phyloP scores from a whole-genome alignment of 352 stramenopile species.

The Blastocystis sp. region DNA sequence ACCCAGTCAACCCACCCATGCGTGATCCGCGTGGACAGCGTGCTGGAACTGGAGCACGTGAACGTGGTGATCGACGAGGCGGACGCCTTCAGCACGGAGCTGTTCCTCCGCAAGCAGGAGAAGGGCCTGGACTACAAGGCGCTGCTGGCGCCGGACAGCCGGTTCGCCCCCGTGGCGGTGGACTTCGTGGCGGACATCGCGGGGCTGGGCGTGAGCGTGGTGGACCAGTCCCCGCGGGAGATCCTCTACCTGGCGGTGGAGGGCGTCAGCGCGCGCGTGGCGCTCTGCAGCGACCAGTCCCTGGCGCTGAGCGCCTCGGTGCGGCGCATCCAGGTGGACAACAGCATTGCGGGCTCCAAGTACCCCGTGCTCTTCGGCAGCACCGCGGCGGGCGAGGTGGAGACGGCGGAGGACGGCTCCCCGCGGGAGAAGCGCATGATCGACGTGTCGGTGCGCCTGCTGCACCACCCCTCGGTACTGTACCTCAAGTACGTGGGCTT shows the following conservation, averaged over 20 bases:
- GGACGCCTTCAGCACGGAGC: constrained; percentile 44
- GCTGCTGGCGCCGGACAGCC: constrained; percentile 26
- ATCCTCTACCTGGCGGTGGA: constrained; percentile 47
- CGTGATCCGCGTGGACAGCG: constrained; percentile 31
- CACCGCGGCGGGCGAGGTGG: constrained; percentile 18
- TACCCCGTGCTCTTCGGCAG: constrained; percentile 55
- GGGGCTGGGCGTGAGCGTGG: constrained; percentile 44
- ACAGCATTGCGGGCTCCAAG: constrained; percentile 3
- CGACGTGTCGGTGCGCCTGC: constrained; percentile 49
- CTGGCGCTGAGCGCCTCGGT: constrained; percentile 13
- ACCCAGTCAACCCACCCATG: no score
- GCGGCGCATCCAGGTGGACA: constrained; percentile 54
- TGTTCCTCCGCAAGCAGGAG: constrained; percentile 22
- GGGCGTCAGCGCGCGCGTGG: not conserved
- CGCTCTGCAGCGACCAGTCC: not conserved
- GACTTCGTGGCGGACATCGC: constrained; percentile 43
- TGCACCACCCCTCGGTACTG: constrained; percentile 40
- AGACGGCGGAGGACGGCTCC: constrained; percentile 2
- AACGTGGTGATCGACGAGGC: constrained; percentile 58
- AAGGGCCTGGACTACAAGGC: constrained; percentile 24
- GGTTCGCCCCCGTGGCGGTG: constrained; percentile 1
- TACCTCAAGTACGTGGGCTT: constrained; percentile 54
- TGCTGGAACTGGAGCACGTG: constrained; percentile 5
- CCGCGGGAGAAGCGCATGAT: constrained; percentile 42
- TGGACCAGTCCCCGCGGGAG: constrained; percentile 29